Conservation (phyloP, 192 early-diverging fungal genomes). For the Umbelopsis sp. region DNA sequence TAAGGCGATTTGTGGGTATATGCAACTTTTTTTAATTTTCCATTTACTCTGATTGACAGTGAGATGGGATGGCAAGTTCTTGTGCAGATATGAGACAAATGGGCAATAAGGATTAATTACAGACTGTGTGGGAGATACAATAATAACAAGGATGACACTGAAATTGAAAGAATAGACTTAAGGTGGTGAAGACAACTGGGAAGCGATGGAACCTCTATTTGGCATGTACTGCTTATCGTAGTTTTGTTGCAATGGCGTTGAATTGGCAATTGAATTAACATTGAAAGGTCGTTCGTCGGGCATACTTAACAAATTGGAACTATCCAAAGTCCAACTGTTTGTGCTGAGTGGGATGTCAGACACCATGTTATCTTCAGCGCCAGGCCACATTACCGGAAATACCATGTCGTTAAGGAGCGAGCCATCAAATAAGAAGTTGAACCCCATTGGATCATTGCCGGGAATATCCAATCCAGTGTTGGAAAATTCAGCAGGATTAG, state of each 20-base stretch:
- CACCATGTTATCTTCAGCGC: not conserved
- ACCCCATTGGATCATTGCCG: slow-evolving; percentile 7
- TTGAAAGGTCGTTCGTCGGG: slow-evolving; percentile 14
- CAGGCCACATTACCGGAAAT: slow-evolving; percentile 14
- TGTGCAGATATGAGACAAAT: slow-evolving; percentile 6
- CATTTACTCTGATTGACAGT: not conserved
- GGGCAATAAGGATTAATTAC: slow-evolving; percentile 11
- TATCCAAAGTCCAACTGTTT: slow-evolving; percentile 3
- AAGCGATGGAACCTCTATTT: not conserved
- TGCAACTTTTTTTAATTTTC: not conserved
- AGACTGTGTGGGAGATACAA: slow-evolving; percentile 9
- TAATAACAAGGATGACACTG: not conserved
- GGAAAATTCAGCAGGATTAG: slow-evolving; percentile 3
- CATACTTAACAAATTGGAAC: slow-evolving; percentile 2
- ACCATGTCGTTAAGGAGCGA: slow-evolving; percentile 24
- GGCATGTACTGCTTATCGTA: not conserved
- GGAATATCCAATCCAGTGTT: slow-evolving; percentile 22
- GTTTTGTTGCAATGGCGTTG: not conserved
- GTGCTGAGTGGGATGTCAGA: slow-evolving; percentile 2
- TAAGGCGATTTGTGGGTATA: not conserved
- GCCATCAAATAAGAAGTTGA: slow-evolving; percentile 22
- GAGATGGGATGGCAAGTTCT: not conserved
- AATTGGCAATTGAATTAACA: not conserved
- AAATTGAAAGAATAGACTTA: not conserved
- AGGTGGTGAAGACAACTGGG: not conserved